A percentile compares a stretch with the other conserved stretches of the same genome.
These are phyloP conservation scores for Zygosaccharomyces siamensis DNA, from an alignment of 805 yeast genomes.

Conservation along the genomic window DNA sequence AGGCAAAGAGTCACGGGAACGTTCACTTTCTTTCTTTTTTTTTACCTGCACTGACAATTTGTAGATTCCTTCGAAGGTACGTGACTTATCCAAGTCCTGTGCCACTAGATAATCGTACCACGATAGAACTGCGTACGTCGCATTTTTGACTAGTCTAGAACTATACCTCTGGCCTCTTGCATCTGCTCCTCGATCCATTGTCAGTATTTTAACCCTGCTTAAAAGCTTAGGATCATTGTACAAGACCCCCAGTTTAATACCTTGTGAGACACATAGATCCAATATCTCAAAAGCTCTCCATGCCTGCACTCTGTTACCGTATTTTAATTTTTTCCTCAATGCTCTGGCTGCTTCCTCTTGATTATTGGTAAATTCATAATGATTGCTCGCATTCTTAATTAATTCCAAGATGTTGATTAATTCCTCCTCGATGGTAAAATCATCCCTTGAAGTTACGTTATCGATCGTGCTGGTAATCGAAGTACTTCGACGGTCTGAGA, in stretches of 20 bases:
- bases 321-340: constrained; percentile 79
- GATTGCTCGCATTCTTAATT: constrained; percentile 38
- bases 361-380: constrained; percentile 26
- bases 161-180: constrained; percentile 38
- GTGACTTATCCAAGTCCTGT: constrained; percentile 8
- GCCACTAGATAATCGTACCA: constrained; percentile 58
- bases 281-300: constrained; percentile 58
- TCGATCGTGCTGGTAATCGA: constrained; percentile 64
- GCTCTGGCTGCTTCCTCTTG: constrained; percentile 85
- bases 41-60: constrained; percentile 15
- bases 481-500: constrained; percentile 60
- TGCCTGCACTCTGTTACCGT: constrained; percentile 67
- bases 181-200: constrained; percentile 16
- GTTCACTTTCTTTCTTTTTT: constrained; percentile 9
- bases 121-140: constrained; percentile 47
- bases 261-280: constrained; percentile 48
- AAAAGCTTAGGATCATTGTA: constrained; percentile 66
- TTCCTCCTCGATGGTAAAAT: constrained; percentile 34
- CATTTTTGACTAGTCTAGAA: constrained; percentile 40
- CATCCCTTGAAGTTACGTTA: constrained; percentile 38
- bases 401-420: constrained; percentile 33
- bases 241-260: constrained; percentile 38
- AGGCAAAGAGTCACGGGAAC: not conserved
- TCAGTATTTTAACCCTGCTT: constrained; percentile 48
- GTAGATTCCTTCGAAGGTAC: constrained; percentile 22